Evolutionary conservation across 108 stramenopile species (phyloP).

Genomic region (Schizochytrium sp.): DNA sequence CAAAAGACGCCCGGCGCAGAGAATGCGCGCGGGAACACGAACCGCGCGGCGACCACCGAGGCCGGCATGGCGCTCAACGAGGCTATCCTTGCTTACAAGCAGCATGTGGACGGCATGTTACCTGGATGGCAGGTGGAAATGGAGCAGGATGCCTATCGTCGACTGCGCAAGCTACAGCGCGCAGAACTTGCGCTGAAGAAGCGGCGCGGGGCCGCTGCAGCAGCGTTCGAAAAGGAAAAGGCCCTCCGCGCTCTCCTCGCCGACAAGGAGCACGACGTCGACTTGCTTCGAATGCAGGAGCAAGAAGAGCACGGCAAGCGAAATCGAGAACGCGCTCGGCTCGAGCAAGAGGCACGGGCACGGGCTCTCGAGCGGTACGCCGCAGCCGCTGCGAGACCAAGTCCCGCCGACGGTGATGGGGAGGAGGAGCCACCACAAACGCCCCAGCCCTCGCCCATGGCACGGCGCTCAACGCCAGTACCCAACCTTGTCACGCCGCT

Average conservation of each 20-base stretch:
- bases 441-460: too few relatives aligned
- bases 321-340: background rate
- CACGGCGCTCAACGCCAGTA: too few relatives aligned
- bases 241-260: background rate
- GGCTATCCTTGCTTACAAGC: background rate
- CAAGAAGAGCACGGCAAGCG: background rate
- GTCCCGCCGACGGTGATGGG: too few relatives aligned
- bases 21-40: too few relatives aligned
- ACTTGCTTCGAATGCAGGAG: background rate
- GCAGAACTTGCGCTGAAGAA: background rate
- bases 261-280: constrained; percentile 9
- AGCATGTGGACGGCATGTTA: background rate
- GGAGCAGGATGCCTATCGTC: background rate
- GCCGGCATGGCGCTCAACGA: background rate
- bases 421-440: too few relatives aligned
- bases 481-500: too few relatives aligned
- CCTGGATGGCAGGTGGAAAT: background rate
- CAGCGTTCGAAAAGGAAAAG: constrained; percentile 7
- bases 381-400: background rate
- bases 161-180: background rate
- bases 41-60: background rate
- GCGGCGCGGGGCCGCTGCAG: background rate
- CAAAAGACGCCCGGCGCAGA: too few relatives aligned
- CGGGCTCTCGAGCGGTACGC: background rate
- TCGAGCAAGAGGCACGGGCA: background rate